Evolutionary conservation across 495 filamentous ascomycete species (phyloP).

Genomic region (Aspergillus asperescens): DNA sequence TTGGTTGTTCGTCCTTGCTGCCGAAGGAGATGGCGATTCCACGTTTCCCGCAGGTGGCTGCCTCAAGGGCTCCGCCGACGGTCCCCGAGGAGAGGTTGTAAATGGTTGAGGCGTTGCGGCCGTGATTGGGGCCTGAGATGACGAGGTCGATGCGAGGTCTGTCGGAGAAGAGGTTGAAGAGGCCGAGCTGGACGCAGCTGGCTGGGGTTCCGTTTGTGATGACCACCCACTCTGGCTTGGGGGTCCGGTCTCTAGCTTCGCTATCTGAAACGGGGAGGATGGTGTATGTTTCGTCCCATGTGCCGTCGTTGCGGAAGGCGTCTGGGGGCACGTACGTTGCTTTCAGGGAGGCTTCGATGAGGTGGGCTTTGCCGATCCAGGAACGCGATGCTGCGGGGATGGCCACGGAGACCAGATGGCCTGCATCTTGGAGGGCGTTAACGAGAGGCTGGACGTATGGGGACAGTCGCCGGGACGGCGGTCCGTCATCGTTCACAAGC

Average conservation of each 20-base stretch:
- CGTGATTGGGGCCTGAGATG: slow-evolving; percentile 89
- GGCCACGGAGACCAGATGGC: slow-evolving; percentile 84
- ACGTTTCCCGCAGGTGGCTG: slow-evolving; percentile 69
- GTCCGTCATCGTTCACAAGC: slow-evolving; percentile 92
- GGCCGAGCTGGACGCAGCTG: slow-evolving; percentile 80
- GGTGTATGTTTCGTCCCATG: slow-evolving; percentile 29
- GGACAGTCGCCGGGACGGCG: slow-evolving; percentile 77
- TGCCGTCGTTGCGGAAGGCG: slow-evolving; percentile 52
- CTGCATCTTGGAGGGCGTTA: slow-evolving; percentile 64
- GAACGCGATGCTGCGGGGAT: slow-evolving; percentile 86
- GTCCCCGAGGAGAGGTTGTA: slow-evolving; percentile 87
- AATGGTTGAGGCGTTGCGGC: slow-evolving; percentile 86
- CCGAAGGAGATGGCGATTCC: slow-evolving; percentile 83
- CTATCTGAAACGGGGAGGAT: slow-evolving; percentile 39
- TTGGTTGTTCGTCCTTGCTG: slow-evolving; percentile 67
- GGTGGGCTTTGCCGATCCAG: slow-evolving; percentile 97
- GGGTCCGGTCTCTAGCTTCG: slow-evolving; percentile 45
- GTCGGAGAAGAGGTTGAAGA: slow-evolving; percentile 79
- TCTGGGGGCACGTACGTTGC: slow-evolving; percentile 74
- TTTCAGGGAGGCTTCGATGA: slow-evolving; percentile 77
- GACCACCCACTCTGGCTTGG: too few relatives aligned
- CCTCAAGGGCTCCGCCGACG: slow-evolving; percentile 87
- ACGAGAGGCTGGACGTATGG: slow-evolving; percentile 88
- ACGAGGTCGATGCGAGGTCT: slow-evolving; percentile 76
- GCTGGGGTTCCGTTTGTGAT: slow-evolving; percentile 79